These are phyloP conservation scores for Neurospora sp. DNA, from an alignment of 495 filamentous ascomycete species.

Conservation along the genomic window DNA sequence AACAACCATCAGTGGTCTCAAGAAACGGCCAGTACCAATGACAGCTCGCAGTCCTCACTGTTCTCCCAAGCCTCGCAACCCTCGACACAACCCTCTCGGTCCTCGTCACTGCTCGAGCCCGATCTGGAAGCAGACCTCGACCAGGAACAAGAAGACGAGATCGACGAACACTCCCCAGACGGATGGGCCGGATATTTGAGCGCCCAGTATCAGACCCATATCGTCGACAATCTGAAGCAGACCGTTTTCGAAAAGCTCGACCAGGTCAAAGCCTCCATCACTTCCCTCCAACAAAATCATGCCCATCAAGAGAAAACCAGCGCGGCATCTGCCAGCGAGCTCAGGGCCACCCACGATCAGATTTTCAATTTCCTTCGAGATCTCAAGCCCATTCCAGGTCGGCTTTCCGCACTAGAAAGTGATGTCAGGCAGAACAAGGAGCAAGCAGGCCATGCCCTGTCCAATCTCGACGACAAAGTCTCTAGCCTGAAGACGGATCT, in stretches of 20 bases:
- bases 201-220: slow-evolving; percentile 15
- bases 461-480: slow-evolving; percentile 7
- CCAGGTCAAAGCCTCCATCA: slow-evolving; percentile 5
- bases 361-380: slow-evolving; percentile 3
- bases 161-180: neutral
- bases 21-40: neutral
- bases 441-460: neutral
- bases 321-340: slow-evolving; percentile 4
- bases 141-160: neutral
- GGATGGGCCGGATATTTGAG: slow-evolving; percentile 17
- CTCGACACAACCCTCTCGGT: neutral
- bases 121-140: neutral
- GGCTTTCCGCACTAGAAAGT: slow-evolving; percentile 6
- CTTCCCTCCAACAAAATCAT: slow-evolving; percentile 8
- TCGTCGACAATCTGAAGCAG: slow-evolving; percentile 10
- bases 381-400: slow-evolving; percentile 1
- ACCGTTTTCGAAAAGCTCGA: slow-evolving; percentile 8
- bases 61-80: neutral
- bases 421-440: slow-evolving; percentile 4
- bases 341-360: slow-evolving; percentile 9
- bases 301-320: slow-evolving; percentile 7
- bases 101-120: neutral
- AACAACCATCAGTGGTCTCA: neutral
- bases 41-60: neutral
- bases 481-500: slow-evolving; percentile 4